A percentile compares a stretch with the other conserved stretches of the same genome.
Evolutionary conservation across 495 filamentous ascomycete genomes (phyloP).

Genomic region (Neurospora sp.): DNA sequence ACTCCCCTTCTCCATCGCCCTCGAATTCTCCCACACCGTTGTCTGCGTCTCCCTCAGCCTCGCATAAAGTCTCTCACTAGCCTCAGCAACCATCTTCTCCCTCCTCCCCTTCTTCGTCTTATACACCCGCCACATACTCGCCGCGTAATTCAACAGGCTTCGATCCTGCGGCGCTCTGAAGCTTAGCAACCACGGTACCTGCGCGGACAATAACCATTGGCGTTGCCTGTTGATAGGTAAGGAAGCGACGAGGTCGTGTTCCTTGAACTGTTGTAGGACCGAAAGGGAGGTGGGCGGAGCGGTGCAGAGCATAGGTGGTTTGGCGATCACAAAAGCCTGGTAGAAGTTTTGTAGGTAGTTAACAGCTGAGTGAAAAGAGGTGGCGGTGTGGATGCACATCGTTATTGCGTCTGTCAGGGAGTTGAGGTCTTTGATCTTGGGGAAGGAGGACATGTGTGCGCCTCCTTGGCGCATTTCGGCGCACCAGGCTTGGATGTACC

Average conservation of each 20-base stretch:
- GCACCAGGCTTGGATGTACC: constrained; percentile 27
- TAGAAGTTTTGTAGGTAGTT: constrained; percentile 45
- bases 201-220: constrained; percentile 32
- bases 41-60: constrained; percentile 17
- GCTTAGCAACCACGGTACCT: constrained; percentile 35
- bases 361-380: constrained; percentile 38
- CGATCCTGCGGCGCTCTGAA: constrained; percentile 31
- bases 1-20: constrained; percentile 22
- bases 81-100: constrained; percentile 11
- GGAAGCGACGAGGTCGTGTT: constrained; percentile 27
- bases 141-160: constrained; percentile 28
- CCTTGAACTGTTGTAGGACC: constrained; percentile 16
- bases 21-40: constrained; percentile 13
- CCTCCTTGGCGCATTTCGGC: constrained; percentile 21
- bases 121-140: constrained; percentile 22
- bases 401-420: constrained; percentile 73
- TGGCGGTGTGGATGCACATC: constrained; percentile 44
- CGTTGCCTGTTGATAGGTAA: constrained; percentile 30
- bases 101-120: constrained; percentile 7
- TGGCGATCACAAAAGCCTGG: constrained; percentile 34
- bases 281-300: constrained; percentile 20
- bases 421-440: constrained; percentile 66
- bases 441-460: constrained; percentile 37
- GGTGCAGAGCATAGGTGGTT: constrained; percentile 31
- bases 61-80: constrained; percentile 15